Conservation (phyloP, 441 rosid genomes). For the Croton laevigatus region DNA sequence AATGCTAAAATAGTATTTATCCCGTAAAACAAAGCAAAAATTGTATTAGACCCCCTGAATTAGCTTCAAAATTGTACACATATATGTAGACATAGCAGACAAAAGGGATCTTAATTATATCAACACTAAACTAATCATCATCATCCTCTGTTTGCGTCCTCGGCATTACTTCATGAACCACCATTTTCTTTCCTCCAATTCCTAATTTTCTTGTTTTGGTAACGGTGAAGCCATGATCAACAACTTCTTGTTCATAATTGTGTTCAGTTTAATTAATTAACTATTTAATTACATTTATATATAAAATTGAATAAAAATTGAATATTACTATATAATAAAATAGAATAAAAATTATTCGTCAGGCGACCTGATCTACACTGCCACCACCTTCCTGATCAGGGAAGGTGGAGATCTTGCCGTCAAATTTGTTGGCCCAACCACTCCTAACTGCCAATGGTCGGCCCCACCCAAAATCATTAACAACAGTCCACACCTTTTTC, state of each 20-base stretch:
- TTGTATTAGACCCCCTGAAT: no score
- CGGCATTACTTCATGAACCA: constrained; percentile 2
- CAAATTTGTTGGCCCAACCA: constrained; percentile 85
- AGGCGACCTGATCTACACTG: constrained; percentile 80
- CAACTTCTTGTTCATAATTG: constrained; percentile 24
- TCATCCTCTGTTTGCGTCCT: background rate
- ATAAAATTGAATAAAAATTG: no score
- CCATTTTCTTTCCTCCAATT: constrained; percentile 38
- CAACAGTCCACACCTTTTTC: no score
- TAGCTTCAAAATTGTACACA: no score
- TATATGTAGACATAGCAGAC: no score
- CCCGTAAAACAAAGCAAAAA: no score
- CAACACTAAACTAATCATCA: background rate
- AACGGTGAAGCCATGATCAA: constrained; percentile 15
- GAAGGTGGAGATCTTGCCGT: constrained; percentile 93
- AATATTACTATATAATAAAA: no score
- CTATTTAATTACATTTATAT: no score
- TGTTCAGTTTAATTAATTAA: background rate
- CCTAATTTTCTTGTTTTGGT: constrained; percentile 19
- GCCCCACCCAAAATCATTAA: constrained; percentile 98
- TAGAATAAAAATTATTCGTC: no score
- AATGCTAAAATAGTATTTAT: no score
- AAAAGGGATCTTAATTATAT: no score
- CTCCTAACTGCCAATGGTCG: constrained; percentile 82
- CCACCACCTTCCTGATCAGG: constrained; percentile 84